Base-by-base conservation (phyloP, 2,329 filamentous ascomycete species). In the Nemania sp. region DNA sequence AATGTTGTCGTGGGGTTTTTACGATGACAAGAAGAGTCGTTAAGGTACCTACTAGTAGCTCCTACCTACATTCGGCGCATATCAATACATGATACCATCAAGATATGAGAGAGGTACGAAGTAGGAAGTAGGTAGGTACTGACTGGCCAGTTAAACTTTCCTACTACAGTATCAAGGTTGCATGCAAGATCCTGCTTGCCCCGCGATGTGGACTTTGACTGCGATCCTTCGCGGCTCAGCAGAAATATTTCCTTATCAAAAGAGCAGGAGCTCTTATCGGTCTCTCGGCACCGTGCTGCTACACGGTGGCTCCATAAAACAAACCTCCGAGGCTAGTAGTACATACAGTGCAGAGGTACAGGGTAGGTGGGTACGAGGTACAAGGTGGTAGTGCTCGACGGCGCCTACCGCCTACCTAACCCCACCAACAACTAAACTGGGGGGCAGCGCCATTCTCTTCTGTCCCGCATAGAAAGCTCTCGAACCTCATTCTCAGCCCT, bases 401-500 rank as follows among this genome's bases (percentile, higher is more conserved):
- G 11, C 5, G 35, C 17, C 39, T 42, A 50, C 50, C 58, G 18
- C 45, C 46, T n/a, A 47, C 29, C 9, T 37, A 61, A 49, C 64
- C 52, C 58, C 58, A 57, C 57, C 50, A 61, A 47, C 47, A 43
- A 17, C 57, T 21, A 17, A 50, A 20, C 11, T 12, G 20, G 12
- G 12, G 35, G 25, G 48, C 39, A 29, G 25, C 25, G 25, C n/a
- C n/a, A 29, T 29, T 29, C 25, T 29, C 25, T 29, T 37, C 46
- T n/a, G 47, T 57, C 51, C 55, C 51, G 55, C 64, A 65, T 67
- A 64, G 65, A 66, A 67, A 67, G 65, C 64, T 66, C 59, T 67
- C 64, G 65, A 67, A 67, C 55, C 56, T 62, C 55, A 39, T 58
- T 51, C 62, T 62, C 62, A 63, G 62, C 58, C 55, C 55, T 63